Conservation (phyloP, 2,329 filamentous ascomycete genomes). For the Phaeosphaeria sp. region DNA sequence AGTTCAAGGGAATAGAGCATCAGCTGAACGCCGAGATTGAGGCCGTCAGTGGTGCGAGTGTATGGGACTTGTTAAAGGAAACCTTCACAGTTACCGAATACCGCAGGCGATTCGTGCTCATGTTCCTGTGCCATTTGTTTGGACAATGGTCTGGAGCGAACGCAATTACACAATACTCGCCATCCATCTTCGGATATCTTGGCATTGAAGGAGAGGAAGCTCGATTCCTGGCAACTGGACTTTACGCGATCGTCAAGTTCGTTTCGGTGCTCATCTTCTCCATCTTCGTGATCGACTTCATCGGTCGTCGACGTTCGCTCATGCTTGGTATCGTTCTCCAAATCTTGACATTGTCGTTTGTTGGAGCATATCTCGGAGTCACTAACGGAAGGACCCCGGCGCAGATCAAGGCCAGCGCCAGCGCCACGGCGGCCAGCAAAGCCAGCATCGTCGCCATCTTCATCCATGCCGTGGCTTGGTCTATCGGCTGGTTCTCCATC, state of each 20-base stretch:
- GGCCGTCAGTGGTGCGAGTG: slow-evolving; percentile 37
- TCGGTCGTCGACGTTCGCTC: slow-evolving; percentile 39
- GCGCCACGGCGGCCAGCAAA: slow-evolving; percentile 38
- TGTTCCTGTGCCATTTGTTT: slow-evolving; percentile 17
- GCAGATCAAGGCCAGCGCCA: slow-evolving; percentile 10
- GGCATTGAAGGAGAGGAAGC: slow-evolving; percentile 15
- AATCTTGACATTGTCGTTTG: slow-evolving; percentile 37
- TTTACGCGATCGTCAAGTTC: slow-evolving; percentile 22
- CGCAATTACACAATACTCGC: slow-evolving; percentile 20
- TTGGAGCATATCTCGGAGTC: slow-evolving; percentile 38
- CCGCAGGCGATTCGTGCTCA: slow-evolving; percentile 21
- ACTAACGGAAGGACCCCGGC: slow-evolving; percentile 26
- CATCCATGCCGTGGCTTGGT: slow-evolving; percentile 54
- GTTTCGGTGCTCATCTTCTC: slow-evolving; percentile 32
- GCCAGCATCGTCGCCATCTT: slow-evolving; percentile 55
- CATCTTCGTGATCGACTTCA: slow-evolving; percentile 34
- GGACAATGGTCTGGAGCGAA: slow-evolving; percentile 21
- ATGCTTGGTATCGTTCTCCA: slow-evolving; percentile 45
- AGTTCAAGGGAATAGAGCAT: slow-evolving; percentile 27
- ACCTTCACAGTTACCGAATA: slow-evolving; percentile 37
- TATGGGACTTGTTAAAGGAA: slow-evolving; percentile 45
- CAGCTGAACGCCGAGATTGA: slow-evolving; percentile 47
- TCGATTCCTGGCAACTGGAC: slow-evolving; percentile 16
- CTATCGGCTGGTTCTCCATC: slow-evolving; percentile 56
- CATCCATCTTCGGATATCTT: slow-evolving; percentile 19